Conservation (phyloP, 306 rosid genomes). For the Ziziphus jujuba region DNA sequence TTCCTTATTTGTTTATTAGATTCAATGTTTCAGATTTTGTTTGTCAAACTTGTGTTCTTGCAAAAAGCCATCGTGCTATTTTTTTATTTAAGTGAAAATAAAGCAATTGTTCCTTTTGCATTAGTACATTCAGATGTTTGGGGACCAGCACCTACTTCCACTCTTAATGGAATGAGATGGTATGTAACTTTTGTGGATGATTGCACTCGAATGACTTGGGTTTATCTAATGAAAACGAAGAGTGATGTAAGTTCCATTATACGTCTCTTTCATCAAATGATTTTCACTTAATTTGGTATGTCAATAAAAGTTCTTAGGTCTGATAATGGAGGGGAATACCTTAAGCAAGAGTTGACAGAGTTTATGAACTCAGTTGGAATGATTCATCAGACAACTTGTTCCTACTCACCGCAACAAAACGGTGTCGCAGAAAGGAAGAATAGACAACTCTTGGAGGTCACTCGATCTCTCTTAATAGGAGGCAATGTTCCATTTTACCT, state of each 20-base stretch:
- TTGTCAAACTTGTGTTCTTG: too few species aligned
- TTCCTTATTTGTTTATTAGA: too few species aligned
- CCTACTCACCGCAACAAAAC: not conserved
- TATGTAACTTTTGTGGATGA: too few species aligned
- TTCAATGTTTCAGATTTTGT: not conserved
- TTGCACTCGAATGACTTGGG: too few species aligned
- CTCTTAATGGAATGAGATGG: not conserved
- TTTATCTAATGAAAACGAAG: too few species aligned
- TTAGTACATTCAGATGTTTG: not conserved
- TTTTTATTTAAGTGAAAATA: too few species aligned
- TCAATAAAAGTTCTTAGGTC: not conserved
- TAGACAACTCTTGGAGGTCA: not conserved
- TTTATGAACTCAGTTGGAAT: too few species aligned
- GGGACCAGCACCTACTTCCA: not conserved
- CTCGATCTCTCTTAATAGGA: not conserved
- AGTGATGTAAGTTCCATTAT: too few species aligned
- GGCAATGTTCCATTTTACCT: not conserved
- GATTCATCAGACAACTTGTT: too few species aligned
- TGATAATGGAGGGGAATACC: not conserved
- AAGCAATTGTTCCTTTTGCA: not conserved
- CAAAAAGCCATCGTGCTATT: too few species aligned
- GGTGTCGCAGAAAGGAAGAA: not conserved
- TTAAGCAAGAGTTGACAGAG: too few species aligned
- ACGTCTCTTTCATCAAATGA: too few species aligned
- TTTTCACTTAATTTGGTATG: not conserved